Percentiles rank a stretch among this genome's conserved stretches.
These are phyloP conservation scores for Astragalus glycyphyllos DNA, from an alignment of 306 rosid genomes.

Conservation along the genomic window DNA sequence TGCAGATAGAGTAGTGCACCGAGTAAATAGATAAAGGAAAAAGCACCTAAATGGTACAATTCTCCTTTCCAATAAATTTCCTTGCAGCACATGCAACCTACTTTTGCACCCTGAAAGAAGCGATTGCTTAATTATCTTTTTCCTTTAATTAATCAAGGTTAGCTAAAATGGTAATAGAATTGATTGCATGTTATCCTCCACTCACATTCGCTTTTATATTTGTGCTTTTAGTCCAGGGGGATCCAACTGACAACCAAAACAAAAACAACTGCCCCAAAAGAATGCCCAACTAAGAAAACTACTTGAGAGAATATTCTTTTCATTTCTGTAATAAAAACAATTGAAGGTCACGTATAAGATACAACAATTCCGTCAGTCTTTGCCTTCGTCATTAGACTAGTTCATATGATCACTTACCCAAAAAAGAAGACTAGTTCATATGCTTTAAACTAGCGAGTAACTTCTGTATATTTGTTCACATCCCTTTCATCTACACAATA, in stretches of 20 bases:
- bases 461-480: conserved; percentile 13
- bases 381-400: not conserved
- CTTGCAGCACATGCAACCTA: conserved; percentile 64
- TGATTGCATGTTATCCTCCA: conserved; percentile 70
- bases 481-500: not conserved
- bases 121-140: conserved; percentile 48
- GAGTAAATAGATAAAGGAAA: conserved; percentile 30
- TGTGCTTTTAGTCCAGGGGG: conserved; percentile 14
- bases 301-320: conserved; percentile 48
- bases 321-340: conserved; percentile 19
- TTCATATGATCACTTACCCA: conserved; percentile 9
- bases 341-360: not conserved
- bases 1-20: conserved; percentile 10
- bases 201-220: conserved; percentile 45
- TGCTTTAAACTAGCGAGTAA: not conserved
- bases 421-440: conserved; percentile 3
- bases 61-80: conserved; percentile 34
- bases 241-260: conserved; percentile 48
- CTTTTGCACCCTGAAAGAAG: conserved; percentile 45
- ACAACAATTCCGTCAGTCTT: not conserved
- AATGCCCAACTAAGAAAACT: conserved; percentile 60
- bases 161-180: conserved; percentile 44
- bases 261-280: conserved; percentile 48
- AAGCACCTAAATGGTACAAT: conserved; percentile 44
- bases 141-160: conserved; percentile 39